Base-by-base conservation (phyloP, 768 basidiomycete species). In the Hebeloma cylindrosporum region DNA sequence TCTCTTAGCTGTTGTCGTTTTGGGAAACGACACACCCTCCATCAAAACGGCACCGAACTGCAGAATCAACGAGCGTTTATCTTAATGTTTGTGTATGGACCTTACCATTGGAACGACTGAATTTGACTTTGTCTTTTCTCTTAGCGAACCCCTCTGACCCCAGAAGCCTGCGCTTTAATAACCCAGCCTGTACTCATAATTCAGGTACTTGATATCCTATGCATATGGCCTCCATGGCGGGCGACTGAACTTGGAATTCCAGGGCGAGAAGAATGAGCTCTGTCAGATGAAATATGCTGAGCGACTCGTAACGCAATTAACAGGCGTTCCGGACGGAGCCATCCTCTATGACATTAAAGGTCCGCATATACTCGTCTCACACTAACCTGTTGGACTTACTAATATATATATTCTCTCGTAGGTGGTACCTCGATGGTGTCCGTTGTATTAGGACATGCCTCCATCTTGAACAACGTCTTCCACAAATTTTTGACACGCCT, bases 181-280 rank as follows among this genome's bases (percentile, higher is more conserved):
- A 77, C 61, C 4, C 77, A 78, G 49, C 87, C 87, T 2, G 77
- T 83, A 8, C 67, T 88, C 9, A 77, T 88, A 14, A 73, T 88
- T 31, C 85, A 87, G 64, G 85, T 85, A 41, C 44, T 69, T 58
- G 13, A 23, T 34, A n/a, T n/a, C n/a, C n/a, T n/a, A n/a, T n/a
- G n/a, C n/a, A n/a, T n/a, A n/a, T n/a, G n/a, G n/a, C n/a, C n/a
- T n/a, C n/a, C n/a, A 23, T 22, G 13, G 23, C 13, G 16, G 7
- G 9, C 35, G 16, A 41, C 5, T 10, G 7, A 5, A 10, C 16
- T 36, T 28, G 14, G 36, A 18, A n/a, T n/a, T n/a, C n/a, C 41
- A 88, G 85, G 84, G 83, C 4, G 83, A 88, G 45, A 65, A 67
- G 8, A 82, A 77, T 50, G 69, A 75, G 21, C 59, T 73, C 9